These are phyloP conservation scores for Penicillium nucicola DNA, from an alignment of 495 filamentous ascomycete genomes.

Conservation along the genomic window DNA sequence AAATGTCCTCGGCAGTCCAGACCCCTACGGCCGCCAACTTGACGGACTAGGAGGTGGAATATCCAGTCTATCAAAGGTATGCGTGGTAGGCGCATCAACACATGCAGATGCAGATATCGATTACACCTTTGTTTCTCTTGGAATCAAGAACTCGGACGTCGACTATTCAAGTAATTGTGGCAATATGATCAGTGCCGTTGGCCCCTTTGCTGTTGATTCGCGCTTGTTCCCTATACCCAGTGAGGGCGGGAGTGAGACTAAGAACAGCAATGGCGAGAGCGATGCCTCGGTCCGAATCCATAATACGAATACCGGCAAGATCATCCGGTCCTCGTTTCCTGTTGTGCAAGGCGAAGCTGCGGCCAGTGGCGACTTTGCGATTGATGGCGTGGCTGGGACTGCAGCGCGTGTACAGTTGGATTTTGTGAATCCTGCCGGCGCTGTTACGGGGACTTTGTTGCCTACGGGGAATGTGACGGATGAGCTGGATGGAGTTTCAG, in stretches of 20 bases:
- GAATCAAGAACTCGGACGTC: constrained; percentile 53
- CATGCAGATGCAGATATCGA: constrained; percentile 60
- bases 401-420: constrained; percentile 55
- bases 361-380: constrained; percentile 53
- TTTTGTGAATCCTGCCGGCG: constrained; percentile 65
- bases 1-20: constrained; percentile 63
- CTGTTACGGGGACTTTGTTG: constrained; percentile 61
- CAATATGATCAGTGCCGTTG: constrained; percentile 68
- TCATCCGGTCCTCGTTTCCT: constrained; percentile 46
- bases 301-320: constrained; percentile 54
- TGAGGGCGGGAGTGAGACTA: neutral
- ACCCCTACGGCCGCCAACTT: constrained; percentile 66
- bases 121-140: constrained; percentile 70
- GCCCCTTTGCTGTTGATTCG: constrained; percentile 60
- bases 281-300: constrained; percentile 46
- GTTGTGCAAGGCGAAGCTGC: constrained; percentile 48
- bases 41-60: constrained; percentile 71
- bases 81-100: constrained; percentile 51
- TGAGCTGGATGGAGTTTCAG: constrained; percentile 47
- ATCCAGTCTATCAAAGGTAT: constrained; percentile 67
- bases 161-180: constrained; percentile 72
- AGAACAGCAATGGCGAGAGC: too few relatives aligned
- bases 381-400: constrained; percentile 65
- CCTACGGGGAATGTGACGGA: constrained; percentile 62
- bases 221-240: constrained; percentile 33